These are phyloP conservation scores for Cadophora gregata DNA, from an alignment of 2,329 filamentous ascomycete genomes.

Conservation along the genomic window DNA sequence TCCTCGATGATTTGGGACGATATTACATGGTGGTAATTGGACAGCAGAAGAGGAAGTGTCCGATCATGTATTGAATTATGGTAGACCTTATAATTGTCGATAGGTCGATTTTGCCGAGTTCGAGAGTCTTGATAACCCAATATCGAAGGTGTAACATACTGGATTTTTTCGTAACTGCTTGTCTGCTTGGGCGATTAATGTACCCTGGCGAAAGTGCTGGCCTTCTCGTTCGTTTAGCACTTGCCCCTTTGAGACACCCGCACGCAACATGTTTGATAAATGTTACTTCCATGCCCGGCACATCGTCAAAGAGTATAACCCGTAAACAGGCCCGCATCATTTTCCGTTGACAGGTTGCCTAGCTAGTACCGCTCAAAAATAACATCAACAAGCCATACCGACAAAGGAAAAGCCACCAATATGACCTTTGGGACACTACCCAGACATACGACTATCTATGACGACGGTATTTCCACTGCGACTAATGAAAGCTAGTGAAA, in stretches of 20 bases:
- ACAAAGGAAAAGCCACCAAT: background rate
- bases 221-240: background rate
- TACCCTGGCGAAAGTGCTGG: background rate
- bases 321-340: background rate
- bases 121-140: background rate
- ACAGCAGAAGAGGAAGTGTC: background rate
- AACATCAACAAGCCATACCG: background rate
- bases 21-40: background rate
- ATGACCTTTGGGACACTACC: background rate
- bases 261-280: background rate
- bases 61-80: background rate
- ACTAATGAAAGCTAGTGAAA: conserved; percentile 4
- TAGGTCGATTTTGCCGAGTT: background rate
- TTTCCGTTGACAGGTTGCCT: background rate
- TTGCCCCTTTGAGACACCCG: background rate
- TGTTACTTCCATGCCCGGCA: background rate
- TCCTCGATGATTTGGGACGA: no score
- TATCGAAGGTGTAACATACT: background rate
- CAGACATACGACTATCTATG: background rate
- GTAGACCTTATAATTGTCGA: background rate
- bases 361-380: background rate
- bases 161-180: background rate
- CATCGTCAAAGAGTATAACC: background rate
- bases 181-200: background rate
- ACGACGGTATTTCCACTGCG: background rate